These are phyloP conservation scores for Lichtheimia ramosa DNA, from an alignment of 371 early-diverging fungal species.

Conservation along the genomic window DNA sequence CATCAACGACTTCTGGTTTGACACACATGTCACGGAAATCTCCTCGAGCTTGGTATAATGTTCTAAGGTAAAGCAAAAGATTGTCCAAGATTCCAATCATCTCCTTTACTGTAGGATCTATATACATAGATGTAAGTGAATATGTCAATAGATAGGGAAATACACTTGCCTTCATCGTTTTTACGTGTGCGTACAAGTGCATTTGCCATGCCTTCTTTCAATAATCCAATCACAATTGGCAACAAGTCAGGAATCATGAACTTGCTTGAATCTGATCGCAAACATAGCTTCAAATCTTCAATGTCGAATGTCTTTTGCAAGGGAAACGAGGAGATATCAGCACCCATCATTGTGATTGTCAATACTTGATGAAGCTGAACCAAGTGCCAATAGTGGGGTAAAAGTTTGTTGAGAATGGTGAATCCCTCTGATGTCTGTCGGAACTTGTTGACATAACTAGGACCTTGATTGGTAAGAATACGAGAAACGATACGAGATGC, in stretches of 20 bases:
- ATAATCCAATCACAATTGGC: constrained; percentile 28
- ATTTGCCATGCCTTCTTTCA: constrained; percentile 21
- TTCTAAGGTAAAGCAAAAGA: constrained; percentile 57
- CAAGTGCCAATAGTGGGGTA: constrained; percentile 65
- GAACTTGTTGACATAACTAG: constrained; percentile 56
- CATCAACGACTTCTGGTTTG: constrained; percentile 60
- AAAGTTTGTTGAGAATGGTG: constrained; percentile 50
- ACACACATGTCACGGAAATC: constrained; percentile 58
- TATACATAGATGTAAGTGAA: neutral
- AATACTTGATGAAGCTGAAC: constrained; percentile 62
- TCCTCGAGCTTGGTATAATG: constrained; percentile 53
- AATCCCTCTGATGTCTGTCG: constrained; percentile 62
- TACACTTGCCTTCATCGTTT: neutral
- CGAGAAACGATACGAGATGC: constrained; percentile 60
- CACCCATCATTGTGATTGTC: constrained; percentile 57
- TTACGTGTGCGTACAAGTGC: neutral
- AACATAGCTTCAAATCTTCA: constrained; percentile 21
- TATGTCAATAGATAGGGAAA: too few relatives aligned
- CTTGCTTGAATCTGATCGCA: constrained; percentile 2
- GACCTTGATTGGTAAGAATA: constrained; percentile 54
- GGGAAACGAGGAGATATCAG: constrained; percentile 58
- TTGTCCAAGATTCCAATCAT: constrained; percentile 24
- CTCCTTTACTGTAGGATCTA: neutral
- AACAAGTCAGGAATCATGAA: constrained; percentile 36
- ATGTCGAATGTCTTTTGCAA: constrained; percentile 48